Conservation (phyloP, 208 protist genomes). For the Lotmaria passim region DNA sequence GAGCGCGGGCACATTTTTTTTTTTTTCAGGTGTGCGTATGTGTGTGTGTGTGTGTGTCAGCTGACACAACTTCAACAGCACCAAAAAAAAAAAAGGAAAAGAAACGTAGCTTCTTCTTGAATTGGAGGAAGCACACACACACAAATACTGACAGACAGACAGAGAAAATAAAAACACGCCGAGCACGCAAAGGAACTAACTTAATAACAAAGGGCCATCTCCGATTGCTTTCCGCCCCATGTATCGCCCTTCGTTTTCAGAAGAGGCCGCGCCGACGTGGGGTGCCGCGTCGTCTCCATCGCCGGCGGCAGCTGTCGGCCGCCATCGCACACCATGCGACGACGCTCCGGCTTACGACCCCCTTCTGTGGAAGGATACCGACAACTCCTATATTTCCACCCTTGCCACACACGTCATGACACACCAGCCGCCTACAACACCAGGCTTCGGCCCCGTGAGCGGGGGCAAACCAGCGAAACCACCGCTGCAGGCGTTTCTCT, state of each 20-base stretch:
- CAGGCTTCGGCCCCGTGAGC: neutral
- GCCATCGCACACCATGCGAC: conserved; percentile 48
- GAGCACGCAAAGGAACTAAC: no score
- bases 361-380: conserved; percentile 52
- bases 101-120: no score
- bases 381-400: conserved; percentile 64
- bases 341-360: conserved; percentile 75
- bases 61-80: no score
- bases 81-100: no score
- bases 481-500: conserved; percentile 9
- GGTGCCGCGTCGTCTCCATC: conserved; percentile 9
- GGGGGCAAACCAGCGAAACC: neutral
- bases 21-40: no score
- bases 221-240: no score
- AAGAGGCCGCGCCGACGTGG: neutral
- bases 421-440: neutral
- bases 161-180: no score
- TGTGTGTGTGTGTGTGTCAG: no score
- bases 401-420: conserved; percentile 40
- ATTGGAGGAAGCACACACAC: no score
- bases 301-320: conserved; percentile 6
- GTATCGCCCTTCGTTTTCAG: neutral
- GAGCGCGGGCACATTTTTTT: no score
- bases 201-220: no score
- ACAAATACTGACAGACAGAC: no score